phyloP scores from a whole-genome alignment of 148 eudicot genomes.

The Simmondsia chinensis region DNA sequence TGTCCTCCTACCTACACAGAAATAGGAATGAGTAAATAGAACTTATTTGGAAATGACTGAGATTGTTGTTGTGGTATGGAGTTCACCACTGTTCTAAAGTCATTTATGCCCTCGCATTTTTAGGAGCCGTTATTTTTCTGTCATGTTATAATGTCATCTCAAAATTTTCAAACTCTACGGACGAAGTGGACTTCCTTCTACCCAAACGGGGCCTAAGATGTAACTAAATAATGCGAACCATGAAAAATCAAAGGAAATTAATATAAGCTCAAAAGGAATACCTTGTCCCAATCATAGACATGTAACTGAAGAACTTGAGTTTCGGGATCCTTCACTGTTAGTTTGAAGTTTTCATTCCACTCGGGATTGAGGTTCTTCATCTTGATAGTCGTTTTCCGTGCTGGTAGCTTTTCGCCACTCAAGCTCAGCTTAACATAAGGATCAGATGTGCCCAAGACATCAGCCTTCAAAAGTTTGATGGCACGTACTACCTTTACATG shows the following conservation, averaged over 20 bases:
- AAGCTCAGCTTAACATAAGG: slow-evolving; percentile 83
- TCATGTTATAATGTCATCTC: too few species aligned
- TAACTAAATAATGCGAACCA: too few species aligned
- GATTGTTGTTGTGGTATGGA: not conserved
- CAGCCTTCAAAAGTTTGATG: slow-evolving; percentile 76
- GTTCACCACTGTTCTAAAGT: too few species aligned
- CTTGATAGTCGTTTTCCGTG: slow-evolving; percentile 69
- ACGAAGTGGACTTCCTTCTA: too few species aligned
- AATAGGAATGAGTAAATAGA: not conserved
- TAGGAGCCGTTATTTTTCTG: too few species aligned
- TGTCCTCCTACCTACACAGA: slow-evolving; percentile 60
- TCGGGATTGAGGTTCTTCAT: slow-evolving; percentile 74
- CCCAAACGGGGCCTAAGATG: too few species aligned
- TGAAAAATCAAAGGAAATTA: not conserved
- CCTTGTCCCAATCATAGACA: slow-evolving; percentile 92
- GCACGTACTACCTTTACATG: slow-evolving; percentile 81
- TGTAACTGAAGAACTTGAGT: slow-evolving; percentile 58
- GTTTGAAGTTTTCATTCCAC: slow-evolving; percentile 86
- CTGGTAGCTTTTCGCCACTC: slow-evolving; percentile 51
- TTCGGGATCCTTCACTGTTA: slow-evolving; percentile 75
- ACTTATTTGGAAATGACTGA: not conserved
- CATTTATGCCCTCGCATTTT: too few species aligned
- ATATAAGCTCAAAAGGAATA: slow-evolving; percentile 12
- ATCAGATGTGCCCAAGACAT: slow-evolving; percentile 79
- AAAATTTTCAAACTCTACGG: too few species aligned